A percentile compares a stretch with the other conserved stretches of the same genome.
Conservation (phyloP, 768 basidiomycete genomes). For the Rhodotorula kratochvilovae region DNA sequence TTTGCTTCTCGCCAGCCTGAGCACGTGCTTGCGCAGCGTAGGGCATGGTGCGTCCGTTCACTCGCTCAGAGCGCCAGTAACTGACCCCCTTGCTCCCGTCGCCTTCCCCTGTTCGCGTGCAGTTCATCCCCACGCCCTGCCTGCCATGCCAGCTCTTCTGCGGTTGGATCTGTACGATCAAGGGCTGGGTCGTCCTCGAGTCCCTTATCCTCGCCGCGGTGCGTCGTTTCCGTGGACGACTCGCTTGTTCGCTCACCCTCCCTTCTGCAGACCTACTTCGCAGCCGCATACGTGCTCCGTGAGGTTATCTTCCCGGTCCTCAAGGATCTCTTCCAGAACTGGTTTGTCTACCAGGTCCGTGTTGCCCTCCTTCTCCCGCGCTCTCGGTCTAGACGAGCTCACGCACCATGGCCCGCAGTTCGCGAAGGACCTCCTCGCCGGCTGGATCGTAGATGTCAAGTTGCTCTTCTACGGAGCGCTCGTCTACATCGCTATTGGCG, state of each 20-base stretch:
- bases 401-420: background rate
- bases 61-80: too few relatives aligned
- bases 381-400: background rate
- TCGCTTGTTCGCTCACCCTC: too few relatives aligned
- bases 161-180: background rate
- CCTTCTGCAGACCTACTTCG: slow-evolving; percentile 1
- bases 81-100: background rate
- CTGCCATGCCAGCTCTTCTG: background rate
- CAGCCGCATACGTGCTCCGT: background rate
- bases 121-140: background rate
- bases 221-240: background rate
- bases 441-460: slow-evolving; percentile 19
- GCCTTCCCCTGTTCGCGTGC: background rate
- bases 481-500: background rate
- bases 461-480: slow-evolving; percentile 6
- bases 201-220: background rate
- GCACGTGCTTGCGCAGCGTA: too few relatives aligned
- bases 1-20: too few relatives aligned
- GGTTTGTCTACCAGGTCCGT: background rate
- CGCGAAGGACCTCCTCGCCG: background rate
- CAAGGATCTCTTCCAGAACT: slow-evolving; percentile 11
- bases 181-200: slow-evolving; percentile 1
- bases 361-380: too few relatives aligned
- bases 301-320: slow-evolving; percentile 4
- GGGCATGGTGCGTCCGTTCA: background rate